A percentile compares a stretch with the other conserved stretches of the same genome.
Conservation (phyloP, 164 flowering plant genomes). For the grape (Vitis vinifera) region DNA sequence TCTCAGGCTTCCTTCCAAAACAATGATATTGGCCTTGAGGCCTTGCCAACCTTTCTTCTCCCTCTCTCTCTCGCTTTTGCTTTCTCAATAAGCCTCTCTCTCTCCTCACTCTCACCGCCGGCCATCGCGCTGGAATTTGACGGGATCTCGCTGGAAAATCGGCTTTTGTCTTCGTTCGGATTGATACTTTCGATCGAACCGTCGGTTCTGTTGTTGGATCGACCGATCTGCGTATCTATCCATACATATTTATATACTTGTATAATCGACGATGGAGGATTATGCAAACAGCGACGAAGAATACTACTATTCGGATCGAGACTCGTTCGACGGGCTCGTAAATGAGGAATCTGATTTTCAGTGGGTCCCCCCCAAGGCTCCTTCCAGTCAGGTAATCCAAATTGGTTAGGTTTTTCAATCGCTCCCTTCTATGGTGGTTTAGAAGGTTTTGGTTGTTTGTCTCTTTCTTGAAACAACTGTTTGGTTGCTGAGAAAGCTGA, state of each 20-base stretch:
- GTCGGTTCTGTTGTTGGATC: background rate
- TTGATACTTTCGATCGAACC: background rate
- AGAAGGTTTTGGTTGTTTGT: too few species aligned
- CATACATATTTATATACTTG: background rate
- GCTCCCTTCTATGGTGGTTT: background rate
- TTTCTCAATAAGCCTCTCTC: constrained; percentile 2
- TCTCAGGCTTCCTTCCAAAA: too few species aligned
- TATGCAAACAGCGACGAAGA: constrained; percentile 47
- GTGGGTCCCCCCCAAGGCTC: constrained; percentile 29
- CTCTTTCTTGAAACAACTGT: too few species aligned
- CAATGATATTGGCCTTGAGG: too few species aligned
- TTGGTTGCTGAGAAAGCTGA: too few species aligned
- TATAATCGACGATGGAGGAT: constrained; percentile 33
- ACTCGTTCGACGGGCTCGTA: constrained; percentile 55
- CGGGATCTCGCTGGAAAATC: background rate
- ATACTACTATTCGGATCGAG: constrained; percentile 49
- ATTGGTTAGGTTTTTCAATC: background rate
- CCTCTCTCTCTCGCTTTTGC: background rate
- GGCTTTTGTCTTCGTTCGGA: background rate
- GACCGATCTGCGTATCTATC: background rate
- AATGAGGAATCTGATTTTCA: constrained; percentile 43
- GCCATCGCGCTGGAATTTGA: constrained; percentile 8
- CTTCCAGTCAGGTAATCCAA: constrained; percentile 41
- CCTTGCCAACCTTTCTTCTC: background rate
- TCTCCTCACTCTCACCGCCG: constrained; percentile 2